Conservation (phyloP, 2,329 filamentous ascomycete species). For the Colletotrichum sansevieriae region DNA sequence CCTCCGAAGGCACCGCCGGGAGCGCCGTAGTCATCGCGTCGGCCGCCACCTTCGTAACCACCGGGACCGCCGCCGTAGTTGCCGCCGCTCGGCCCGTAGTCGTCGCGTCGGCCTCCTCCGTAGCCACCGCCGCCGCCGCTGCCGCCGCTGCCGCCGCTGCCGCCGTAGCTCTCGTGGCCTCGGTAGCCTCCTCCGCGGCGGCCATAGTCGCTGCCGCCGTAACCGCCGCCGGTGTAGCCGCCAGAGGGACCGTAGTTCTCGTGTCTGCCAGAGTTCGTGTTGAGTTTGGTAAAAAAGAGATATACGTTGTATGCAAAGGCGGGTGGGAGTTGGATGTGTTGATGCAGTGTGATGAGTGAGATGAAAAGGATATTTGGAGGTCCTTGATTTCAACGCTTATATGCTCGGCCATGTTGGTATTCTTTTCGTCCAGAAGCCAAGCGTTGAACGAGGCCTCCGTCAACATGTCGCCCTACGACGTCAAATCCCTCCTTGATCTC, state of each 20-base stretch:
- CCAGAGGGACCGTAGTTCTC: slow-evolving; percentile 37
- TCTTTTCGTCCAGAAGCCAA: slow-evolving; percentile 7
- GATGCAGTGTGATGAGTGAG: not conserved
- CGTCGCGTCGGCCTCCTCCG: too few relatives aligned
- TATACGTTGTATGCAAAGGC: not conserved
- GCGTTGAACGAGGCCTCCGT: not conserved
- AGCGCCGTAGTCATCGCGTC: too few relatives aligned
- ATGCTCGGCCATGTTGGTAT: slow-evolving; percentile 13
- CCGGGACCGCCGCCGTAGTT: too few relatives aligned
- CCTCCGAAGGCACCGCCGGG: too few relatives aligned
- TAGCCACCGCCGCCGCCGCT: too few relatives aligned
- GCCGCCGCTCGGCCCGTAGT: too few relatives aligned
- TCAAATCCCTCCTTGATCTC: slow-evolving; percentile 25
- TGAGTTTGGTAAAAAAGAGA: not conserved
- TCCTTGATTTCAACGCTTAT: not conserved
- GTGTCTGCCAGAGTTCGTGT: slow-evolving; percentile 35
- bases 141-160: too few relatives aligned
- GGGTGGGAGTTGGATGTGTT: not conserved
- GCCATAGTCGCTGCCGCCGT: too few relatives aligned
- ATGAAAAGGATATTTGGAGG: not conserved
- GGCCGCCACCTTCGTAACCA: too few relatives aligned
- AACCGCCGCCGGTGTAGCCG: slow-evolving; percentile 24
- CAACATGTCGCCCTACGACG: slow-evolving; percentile 24
- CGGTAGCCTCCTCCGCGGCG: too few relatives aligned
- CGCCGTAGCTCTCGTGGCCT: too few relatives aligned